A percentile compares a stretch with the other conserved stretches of the same genome.
phyloP scores from a whole-genome alignment of 2,329 filamentous ascomycete genomes.

The Ascochyta fabae region DNA sequence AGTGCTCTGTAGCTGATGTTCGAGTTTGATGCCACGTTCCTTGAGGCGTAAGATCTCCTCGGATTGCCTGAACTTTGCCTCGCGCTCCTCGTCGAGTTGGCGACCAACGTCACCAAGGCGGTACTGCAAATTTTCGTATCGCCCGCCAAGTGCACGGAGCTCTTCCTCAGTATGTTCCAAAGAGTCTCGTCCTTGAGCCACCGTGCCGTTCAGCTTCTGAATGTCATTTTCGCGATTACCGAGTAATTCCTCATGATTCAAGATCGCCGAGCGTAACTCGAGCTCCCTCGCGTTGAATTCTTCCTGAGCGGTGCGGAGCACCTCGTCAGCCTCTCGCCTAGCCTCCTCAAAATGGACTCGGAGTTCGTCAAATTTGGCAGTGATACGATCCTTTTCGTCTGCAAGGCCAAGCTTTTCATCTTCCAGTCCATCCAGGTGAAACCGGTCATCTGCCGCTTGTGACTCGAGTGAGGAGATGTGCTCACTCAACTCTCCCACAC shows the following conservation, averaged over 20 bases:
- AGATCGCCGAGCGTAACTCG: constrained; percentile 31
- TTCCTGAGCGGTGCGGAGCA: constrained; percentile 29
- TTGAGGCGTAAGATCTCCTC: constrained; percentile 34
- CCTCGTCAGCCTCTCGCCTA: constrained; percentile 41
- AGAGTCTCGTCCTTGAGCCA: constrained; percentile 13
- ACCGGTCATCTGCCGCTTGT: constrained; percentile 30
- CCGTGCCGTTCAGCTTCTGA: constrained; percentile 16
- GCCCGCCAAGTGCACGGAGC: constrained; percentile 13
- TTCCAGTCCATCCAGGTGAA: constrained; percentile 46
- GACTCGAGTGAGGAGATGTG: constrained; percentile 46
- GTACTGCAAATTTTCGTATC: constrained; percentile 42
- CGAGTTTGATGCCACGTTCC: constrained; percentile 24
- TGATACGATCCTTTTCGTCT: constrained; percentile 41
- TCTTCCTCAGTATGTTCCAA: constrained; percentile 20
- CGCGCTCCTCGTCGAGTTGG: constrained; percentile 31
- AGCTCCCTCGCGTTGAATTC: constrained; percentile 48
- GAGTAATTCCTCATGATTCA: constrained; percentile 26
- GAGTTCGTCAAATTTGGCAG: constrained; percentile 37
- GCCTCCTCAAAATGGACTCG: constrained; percentile 49
- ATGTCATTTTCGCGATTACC: constrained; percentile 11
- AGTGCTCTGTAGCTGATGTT: constrained; percentile 25
- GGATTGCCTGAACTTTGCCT: constrained; percentile 15
- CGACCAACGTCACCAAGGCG: constrained; percentile 32
- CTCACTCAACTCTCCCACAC: constrained; percentile 41
- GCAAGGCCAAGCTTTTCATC: constrained; percentile 48